Base-by-base conservation (phyloP, 805 yeast species). In the Candida chauliodis region DNA sequence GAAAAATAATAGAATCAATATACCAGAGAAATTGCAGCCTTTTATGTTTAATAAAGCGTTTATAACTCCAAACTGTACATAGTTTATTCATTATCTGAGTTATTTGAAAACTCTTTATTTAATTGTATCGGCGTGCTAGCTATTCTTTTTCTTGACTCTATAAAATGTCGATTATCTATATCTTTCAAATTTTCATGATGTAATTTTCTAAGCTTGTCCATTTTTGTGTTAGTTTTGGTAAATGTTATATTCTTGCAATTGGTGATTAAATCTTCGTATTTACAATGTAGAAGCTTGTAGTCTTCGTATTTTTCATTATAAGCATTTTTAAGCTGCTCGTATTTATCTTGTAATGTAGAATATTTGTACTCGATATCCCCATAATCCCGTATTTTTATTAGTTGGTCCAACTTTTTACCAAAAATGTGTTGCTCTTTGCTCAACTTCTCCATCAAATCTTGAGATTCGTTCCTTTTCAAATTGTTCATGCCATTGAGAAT, bases 1-100 rank as follows among this genome's bases (percentile, higher is more conserved):
- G 2, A 58, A 48, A 3, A 70, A 75, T 0, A 62, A 78, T 10
- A 57, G 71, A 4, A 73, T 90, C 5, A 45, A 53, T 9, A 75
- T 90, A 37, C 97, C 97, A 4, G 59, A 75, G 31, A 84, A 77
- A 1, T 66, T 90, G 36, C 71, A 78, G 44, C 74, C 76, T 7
- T 88, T 66, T 51, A 84, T 90, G 95, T 90, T 80, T 41, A 85
- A 72, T 28, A 75, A 69, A 46, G 69, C 30, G 17, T 30, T 27
- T 30, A 41, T 41, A 14, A 27, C 28, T 9, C 41, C 44, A 17
- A 33, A 32, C 25, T 33, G 30, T 28, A 20, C 27, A 27, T 30
- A 37, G 21, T 14, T 22, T 22, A 40, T 26, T 42, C 45, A n/a
- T 40, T 37, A 25, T 30, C 40, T 9, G 45, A 32, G 30, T 40